Base-by-base conservation (phyloP, 2,329 filamentous ascomycete species). In the Paradendryphiella salina region DNA sequence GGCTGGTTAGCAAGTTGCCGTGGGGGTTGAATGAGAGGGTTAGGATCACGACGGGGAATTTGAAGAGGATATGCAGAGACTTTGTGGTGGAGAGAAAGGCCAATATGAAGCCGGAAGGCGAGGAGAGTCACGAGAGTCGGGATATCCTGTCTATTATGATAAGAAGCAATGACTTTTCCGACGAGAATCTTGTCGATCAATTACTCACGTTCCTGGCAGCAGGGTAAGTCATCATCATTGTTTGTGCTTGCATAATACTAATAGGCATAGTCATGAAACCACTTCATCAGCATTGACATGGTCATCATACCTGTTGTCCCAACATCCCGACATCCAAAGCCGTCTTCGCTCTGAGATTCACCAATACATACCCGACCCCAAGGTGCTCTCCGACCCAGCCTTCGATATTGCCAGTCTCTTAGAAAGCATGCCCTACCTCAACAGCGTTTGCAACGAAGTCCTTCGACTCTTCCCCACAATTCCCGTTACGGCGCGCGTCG, bases 211-310 rank as follows among this genome's bases (percentile, higher is more conserved):
- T 82, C 57, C 63, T 84, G 3, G 81, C 80, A 2, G 80, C 80
- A 3, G 80, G 80, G 77, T 80, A 66, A 55, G 76, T 67, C 6
- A 13, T 20, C 10, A 20, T 17, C 15, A 9, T n/a, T 42, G 1
- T 15, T 18, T 4, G 28, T 13, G 21, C 36, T 23, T 14, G 26
- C 18, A 4, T 18, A 39, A 8, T 38, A 14, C 40, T 54, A 26
- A 51, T 13, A 20, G 14, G 28, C 15, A 32, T 29, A 72, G 76
- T 5, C 89, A 93, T 70, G 88, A 93, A 74, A 93, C 89, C 1
- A 92, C 88, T 0, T 84, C 89, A 1, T 82, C 85, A 1, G 81
- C 88, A 14, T 79, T 94, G 67, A 87, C 85, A n/a, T 93, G 88
- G 87, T 82, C 86, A 3, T 73, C 85, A 6, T 89, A 90, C 66